Percentiles rank a stretch among this genome's conserved stretches.
Evolutionary conservation across 192 early-diverging fungal genomes (phyloP).

Genomic region (Coemansia sp.): DNA sequence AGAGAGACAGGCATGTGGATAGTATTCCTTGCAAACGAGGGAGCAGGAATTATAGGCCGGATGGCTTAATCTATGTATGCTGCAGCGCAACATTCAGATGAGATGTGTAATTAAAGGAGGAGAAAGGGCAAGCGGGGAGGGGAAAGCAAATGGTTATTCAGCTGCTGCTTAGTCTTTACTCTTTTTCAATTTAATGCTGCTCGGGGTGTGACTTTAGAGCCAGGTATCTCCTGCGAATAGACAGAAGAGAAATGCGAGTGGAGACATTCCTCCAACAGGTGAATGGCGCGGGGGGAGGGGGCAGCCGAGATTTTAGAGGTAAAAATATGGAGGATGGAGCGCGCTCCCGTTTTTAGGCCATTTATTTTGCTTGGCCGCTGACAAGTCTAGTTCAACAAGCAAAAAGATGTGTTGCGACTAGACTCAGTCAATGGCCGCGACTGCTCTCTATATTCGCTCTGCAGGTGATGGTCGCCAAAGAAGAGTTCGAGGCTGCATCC

Average conservation of each 20-base stretch:
- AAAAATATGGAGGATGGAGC: no score
- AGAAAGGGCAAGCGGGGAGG: no score
- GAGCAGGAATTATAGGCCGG: conserved; percentile 5
- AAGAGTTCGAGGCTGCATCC: conserved; percentile 1
- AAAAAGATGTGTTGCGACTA: no score
- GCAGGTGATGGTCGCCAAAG: background rate
- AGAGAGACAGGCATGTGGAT: background rate
- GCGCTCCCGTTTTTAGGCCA: no score
- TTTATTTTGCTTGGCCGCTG: no score
- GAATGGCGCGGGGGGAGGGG: background rate
- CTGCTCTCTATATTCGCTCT: background rate
- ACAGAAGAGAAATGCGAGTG: background rate
- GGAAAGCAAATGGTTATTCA: background rate
- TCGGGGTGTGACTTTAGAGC: background rate
- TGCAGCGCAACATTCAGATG: background rate
- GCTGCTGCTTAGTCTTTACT: background rate
- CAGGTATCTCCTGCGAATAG: background rate
- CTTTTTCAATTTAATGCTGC: background rate
- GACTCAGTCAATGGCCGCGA: background rate
- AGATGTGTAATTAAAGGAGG: background rate
- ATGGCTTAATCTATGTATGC: conserved; percentile 2
- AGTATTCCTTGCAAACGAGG: background rate
- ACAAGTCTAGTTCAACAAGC: no score
- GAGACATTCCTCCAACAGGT: background rate
- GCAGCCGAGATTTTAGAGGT: no score